Evolutionary conservation across 768 basidiomycete species (phyloP), one percentile per base, ranked within the genome.

Genomic region (Mycena belliarum): DNA sequence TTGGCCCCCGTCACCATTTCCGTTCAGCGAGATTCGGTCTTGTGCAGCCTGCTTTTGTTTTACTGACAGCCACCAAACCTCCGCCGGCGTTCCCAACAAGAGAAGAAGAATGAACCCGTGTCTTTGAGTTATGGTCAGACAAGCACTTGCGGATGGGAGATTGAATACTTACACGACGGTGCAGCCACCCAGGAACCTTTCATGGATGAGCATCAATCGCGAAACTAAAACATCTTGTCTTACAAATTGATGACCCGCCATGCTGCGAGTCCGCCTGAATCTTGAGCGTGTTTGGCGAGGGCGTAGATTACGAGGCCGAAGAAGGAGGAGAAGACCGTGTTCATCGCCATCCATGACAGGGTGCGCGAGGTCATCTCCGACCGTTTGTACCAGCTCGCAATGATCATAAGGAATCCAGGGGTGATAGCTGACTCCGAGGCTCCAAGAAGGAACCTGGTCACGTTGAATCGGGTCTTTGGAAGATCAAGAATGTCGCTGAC

Each of bases 231-330:
- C 29, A 32, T 18, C 21, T 15, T 4, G 18, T 6, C 42, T 9
- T 46, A 51, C 49, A 57, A 28, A 35, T 57, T 57, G 18, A 57
- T 51, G 16, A 47, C 40, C 24, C 49, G 56, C 49, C 49, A 57
- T 18, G 56, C 49, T 26, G 56, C 56, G n/a, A 57, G 26, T 14
- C 49, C 56, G 23, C 49, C 56, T 18, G 42, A 46, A 44, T 57
- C 49, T 38, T 51, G 49, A 33, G 50, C 45, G 38, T 52, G 50
- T 41, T 58, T 58, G 12, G 50, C 57, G 18, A 58, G 43, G 10
- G 50, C 42, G 24, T 51, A 52, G 32, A 51, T 52, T 4, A 52
- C 57, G 16, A 52, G 44, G 6, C 37, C 57, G 23, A 52, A 51
- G 35, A 57, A 42, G 26, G 49, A 26, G 11, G 56, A 51, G 18